Evolutionary conservation across 306 rosid genomes (phyloP).

Genomic region (Arachis hypogaea): DNA sequence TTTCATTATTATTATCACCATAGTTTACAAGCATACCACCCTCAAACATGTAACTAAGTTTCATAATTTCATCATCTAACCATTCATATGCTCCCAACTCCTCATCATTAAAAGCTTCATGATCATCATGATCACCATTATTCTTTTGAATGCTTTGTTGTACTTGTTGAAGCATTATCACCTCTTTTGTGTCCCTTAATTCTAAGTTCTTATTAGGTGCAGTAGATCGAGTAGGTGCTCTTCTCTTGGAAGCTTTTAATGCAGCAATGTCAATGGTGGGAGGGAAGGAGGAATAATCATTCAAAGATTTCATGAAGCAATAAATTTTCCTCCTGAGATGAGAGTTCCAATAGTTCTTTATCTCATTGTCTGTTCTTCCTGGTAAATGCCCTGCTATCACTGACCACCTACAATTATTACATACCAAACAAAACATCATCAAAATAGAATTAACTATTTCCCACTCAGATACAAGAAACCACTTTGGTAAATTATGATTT

Average conservation of each 20-base stretch:
- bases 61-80: slow-evolving; percentile 47
- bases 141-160: not conserved
- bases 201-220: not conserved
- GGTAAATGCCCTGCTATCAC: slow-evolving; percentile 69
- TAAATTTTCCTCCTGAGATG: slow-evolving; percentile 62
- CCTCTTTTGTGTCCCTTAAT: not conserved
- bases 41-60: slow-evolving; percentile 34
- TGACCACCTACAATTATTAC: slow-evolving; percentile 62
- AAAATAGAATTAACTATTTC: not conserved
- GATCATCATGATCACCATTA: too few relatives aligned
- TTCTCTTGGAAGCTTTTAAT: slow-evolving; percentile 32
- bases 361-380: slow-evolving; percentile 77
- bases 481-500: too few relatives aligned
- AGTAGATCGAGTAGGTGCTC: slow-evolving; percentile 5
- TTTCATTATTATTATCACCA: slow-evolving; percentile 1
- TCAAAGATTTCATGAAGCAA: slow-evolving; percentile 49
- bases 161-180: not conserved
- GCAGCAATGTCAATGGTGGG: slow-evolving; percentile 33
- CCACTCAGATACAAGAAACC: too few relatives aligned
- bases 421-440: not conserved
- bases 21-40: slow-evolving; percentile 27
- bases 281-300: slow-evolving; percentile 28
- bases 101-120: slow-evolving; percentile 18
- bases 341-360: slow-evolving; percentile 80
- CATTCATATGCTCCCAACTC: slow-evolving; percentile 45